Evolutionary conservation across 768 basidiomycete genomes (phyloP).

Genomic region (Auriscalpium orientale): DNA sequence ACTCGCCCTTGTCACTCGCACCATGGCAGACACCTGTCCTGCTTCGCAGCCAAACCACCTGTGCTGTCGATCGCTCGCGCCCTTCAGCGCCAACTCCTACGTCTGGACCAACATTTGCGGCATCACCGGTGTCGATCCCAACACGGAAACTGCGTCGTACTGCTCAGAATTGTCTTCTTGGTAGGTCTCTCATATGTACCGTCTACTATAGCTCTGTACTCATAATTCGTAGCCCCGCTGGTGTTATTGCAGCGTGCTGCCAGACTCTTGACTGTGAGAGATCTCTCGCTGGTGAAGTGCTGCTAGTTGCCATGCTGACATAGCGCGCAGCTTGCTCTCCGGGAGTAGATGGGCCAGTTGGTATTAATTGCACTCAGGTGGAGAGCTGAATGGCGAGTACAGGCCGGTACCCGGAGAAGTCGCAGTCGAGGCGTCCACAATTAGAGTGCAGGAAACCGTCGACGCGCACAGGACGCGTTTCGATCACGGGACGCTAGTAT

Average conservation of each 20-base stretch:
- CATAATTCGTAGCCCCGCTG: not conserved
- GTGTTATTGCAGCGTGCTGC: not conserved
- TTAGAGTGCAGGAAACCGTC: no score
- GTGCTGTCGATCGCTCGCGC: not conserved
- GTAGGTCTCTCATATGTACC: not conserved
- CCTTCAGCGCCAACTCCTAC: slow-evolving; percentile 1
- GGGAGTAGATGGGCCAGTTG: not conserved
- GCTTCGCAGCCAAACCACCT: not conserved
- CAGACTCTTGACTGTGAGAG: not conserved
- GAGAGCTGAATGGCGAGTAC: not conserved
- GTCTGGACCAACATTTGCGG: not conserved
- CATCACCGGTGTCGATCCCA: not conserved
- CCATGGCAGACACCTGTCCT: not conserved
- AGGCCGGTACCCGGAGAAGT: not conserved
- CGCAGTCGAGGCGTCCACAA: no score
- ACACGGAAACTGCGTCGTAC: not conserved
- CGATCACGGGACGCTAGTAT: no score
- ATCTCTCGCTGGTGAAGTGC: not conserved
- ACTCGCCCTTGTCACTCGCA: not conserved
- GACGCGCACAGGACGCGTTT: no score
- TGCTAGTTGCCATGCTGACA: not conserved
- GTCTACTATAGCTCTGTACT: no score
- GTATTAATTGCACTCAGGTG: not conserved
- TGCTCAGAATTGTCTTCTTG: not conserved
- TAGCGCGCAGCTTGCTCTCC: not conserved